Evolutionary conservation across 495 filamentous ascomycete species (phyloP), one percentile per base, ranked within the genome.

Genomic region (Aspergillus baeticus): DNA sequence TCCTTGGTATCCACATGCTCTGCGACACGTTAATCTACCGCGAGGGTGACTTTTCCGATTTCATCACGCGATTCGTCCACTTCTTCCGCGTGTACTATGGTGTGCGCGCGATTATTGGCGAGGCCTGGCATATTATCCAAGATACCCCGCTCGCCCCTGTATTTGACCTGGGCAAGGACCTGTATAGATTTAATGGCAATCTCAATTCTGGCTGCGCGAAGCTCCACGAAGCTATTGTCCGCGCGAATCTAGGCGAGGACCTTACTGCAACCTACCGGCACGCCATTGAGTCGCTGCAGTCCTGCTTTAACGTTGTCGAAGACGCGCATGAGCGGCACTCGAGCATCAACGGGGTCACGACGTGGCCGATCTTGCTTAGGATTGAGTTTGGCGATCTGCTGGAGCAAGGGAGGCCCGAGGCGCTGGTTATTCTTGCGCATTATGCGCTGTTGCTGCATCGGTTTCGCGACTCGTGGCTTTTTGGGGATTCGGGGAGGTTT

Each of bases 1-100:
- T 75, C 10, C 44, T 82, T 0, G 79, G 77, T 0, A 48, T 79
- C 10, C 76, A 81, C 35, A 62, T 72, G 23, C 73, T 85, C 31
- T 78, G 67, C 63, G 76, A 83, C 41, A 68, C 63, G 3, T 35
- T 64, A 0, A 38, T 63, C 29, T 65, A 63, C 39, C 61, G 67
- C 6, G 57, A 58, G 8, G 22, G 0, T n/a, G 63, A 74, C 43
- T 77, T 77, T 18, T 51, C 58, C 0, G 38, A 42, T 0, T 74
- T 77, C 18, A 63, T 83, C 1, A 70, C 74, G 22, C 63, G 68
- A 0, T 72, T 78, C 45, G 38, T 74, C 0, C 67, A 69, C 4
- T 80, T 68, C 18, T 21, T 82, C 22, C 60, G 59, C 6, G 63
- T 85, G 0, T 69, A 79, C 51, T 71, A 66, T 14, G 80, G 81